Conservation (phyloP, 495 filamentous ascomycete genomes). For the Tuber indicum region DNA sequence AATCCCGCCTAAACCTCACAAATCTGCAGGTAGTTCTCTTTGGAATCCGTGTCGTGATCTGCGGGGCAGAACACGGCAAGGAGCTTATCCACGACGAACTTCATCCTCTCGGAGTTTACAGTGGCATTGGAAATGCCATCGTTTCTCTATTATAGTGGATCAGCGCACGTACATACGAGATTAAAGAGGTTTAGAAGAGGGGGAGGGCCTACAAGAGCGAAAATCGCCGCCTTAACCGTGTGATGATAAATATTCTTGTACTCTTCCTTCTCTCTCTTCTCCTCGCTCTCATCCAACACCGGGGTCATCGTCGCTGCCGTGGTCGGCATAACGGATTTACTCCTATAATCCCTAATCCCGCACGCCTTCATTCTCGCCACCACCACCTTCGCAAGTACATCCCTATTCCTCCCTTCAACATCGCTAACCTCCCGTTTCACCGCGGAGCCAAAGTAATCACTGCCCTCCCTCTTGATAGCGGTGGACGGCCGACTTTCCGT, state of each 20-base stretch:
- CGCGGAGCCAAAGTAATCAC: not conserved
- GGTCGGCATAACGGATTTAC: constrained; percentile 18
- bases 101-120: constrained; percentile 26
- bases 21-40: not conserved
- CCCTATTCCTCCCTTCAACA: constrained; percentile 25
- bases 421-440: constrained; percentile 26
- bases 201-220: constrained; percentile 25
- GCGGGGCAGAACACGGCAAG: constrained; percentile 25
- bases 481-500: not conserved
- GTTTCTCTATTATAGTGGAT: constrained; percentile 26
- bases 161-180: not conserved
- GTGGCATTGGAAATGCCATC: constrained; percentile 16
- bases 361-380: constrained; percentile 33
- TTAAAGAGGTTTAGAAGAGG: no score
- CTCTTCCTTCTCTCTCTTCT: constrained; percentile 38
- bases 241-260: constrained; percentile 39
- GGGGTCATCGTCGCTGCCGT: constrained; percentile 1
- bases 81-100: constrained; percentile 25
- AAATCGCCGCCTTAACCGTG: constrained; percentile 33
- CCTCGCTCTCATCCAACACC: constrained; percentile 23
- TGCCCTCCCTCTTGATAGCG: not conserved
- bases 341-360: constrained; percentile 35
- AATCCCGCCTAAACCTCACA: not conserved
- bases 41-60: not conserved
- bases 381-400: constrained; percentile 26